A percentile compares a stretch with the other conserved stretches of the same genome.
phyloP scores from a whole-genome alignment of 805 yeast species.

The Wickerhamomyces canadensis region DNA sequence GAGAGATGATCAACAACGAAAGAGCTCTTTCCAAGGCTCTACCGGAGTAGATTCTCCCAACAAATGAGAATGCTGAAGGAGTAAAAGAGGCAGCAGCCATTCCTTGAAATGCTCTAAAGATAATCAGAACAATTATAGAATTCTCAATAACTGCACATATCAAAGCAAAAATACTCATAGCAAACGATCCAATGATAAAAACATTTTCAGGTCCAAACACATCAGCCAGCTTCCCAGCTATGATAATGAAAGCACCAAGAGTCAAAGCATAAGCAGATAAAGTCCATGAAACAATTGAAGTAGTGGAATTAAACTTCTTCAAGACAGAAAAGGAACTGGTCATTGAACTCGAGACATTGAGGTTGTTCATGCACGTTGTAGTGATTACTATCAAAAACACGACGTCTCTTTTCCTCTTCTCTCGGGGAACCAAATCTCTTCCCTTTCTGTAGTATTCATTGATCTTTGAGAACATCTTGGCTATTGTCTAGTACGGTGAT shows the following conservation, averaged over 20 bases:
- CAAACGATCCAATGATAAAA: constrained; percentile 16
- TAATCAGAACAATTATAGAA: constrained; percentile 30
- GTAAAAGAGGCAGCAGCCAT: constrained; percentile 35
- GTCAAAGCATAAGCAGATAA: constrained; percentile 38
- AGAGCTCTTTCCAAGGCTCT: constrained; percentile 24
- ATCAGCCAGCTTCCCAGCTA: constrained; percentile 37
- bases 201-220: constrained; percentile 32
- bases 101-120: constrained; percentile 42
- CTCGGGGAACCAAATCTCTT: not conserved
- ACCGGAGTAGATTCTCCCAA: constrained; percentile 27
- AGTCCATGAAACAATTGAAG: constrained; percentile 34
- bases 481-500: too few relatives aligned
- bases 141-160: constrained; percentile 32
- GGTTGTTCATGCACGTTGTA: constrained; percentile 6
- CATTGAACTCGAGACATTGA: constrained; percentile 7
- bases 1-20: constrained; percentile 21
- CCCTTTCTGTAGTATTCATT: too few relatives aligned
- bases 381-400: constrained; percentile 3
- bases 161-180: constrained; percentile 25
- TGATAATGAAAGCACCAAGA: constrained; percentile 36
- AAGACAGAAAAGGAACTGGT: constrained; percentile 1
- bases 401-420: constrained; percentile 1
- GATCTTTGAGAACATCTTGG: too few relatives aligned
- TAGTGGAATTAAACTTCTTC: constrained; percentile 1
- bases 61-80: constrained; percentile 32